Evolutionary conservation across 129 eudicot species (phyloP).

Genomic region (Arctium lappa): DNA sequence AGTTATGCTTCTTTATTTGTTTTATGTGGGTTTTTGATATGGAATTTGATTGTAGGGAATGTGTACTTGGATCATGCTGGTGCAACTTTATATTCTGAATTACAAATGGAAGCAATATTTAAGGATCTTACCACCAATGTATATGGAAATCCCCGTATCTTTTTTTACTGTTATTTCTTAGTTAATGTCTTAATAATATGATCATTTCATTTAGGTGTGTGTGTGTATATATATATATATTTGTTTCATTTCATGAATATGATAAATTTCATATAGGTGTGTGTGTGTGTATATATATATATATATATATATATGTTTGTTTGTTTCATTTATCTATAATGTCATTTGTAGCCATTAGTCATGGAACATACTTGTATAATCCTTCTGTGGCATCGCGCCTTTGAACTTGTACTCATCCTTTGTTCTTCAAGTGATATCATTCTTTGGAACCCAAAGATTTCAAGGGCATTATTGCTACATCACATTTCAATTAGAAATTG

Average conservation of each 20-base stretch:
- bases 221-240: too few species aligned
- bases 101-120: conserved; percentile 81
- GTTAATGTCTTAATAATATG: not conserved
- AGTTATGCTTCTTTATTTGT: not conserved
- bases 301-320: too few species aligned
- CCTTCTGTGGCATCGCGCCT: not conserved
- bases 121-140: conserved; percentile 68
- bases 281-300: too few species aligned
- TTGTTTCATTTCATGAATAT: not conserved
- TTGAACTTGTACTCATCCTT: not conserved
- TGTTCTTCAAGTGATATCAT: not conserved
- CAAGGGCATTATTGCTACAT: not conserved
- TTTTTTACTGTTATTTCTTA: not conserved
- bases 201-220: not conserved
- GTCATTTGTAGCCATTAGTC: not conserved
- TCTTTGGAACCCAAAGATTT: not conserved
- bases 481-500: not conserved
- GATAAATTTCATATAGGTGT: not conserved
- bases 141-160: conserved; percentile 95
- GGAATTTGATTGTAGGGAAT: conserved; percentile 31
- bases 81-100: conserved; percentile 87
- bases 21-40: not conserved
- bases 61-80: conserved; percentile 99
- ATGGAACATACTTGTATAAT: not conserved
- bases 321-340: not conserved